Evolutionary conservation across 176 grass and related monocot genomes (phyloP).

Genomic region (Bolboschoenus planiculmis): DNA sequence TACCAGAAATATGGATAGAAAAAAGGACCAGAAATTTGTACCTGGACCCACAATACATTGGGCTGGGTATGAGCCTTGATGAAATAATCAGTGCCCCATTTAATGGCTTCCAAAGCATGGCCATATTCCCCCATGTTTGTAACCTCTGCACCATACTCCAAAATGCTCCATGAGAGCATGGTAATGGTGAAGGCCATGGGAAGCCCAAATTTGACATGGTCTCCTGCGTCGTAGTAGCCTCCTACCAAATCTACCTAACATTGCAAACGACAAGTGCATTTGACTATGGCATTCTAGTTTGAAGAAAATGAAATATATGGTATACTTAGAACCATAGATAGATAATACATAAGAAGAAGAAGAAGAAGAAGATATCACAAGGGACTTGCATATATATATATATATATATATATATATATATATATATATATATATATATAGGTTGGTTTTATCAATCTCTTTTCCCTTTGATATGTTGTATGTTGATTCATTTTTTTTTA

Average conservation of each 20-base stretch:
- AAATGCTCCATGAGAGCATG: constrained; percentile 56
- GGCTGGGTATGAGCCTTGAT: constrained; percentile 69
- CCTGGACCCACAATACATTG: constrained; percentile 63
- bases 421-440: too few species aligned
- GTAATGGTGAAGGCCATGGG: constrained; percentile 90
- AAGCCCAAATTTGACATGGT: constrained; percentile 92
- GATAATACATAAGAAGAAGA: too few species aligned
- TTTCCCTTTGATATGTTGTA: too few species aligned
- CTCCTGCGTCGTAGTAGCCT: constrained; percentile 92
- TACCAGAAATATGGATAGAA: neutral
- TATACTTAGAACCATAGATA: too few species aligned
- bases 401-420: neutral
- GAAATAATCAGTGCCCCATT: constrained; percentile 86
- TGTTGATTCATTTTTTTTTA: too few species aligned
- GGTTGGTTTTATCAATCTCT: too few species aligned
- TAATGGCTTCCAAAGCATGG: constrained; percentile 65
- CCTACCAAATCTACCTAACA: constrained; percentile 65
- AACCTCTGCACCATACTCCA: constrained; percentile 54
- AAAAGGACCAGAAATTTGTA: neutral
- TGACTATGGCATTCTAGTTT: neutral
- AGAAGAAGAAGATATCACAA: neutral
- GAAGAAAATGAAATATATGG: constrained; percentile 1
- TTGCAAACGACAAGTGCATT: neutral
- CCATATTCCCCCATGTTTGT: constrained; percentile 33
- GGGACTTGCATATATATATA: neutral